Conservation (phyloP, 2,329 filamentous ascomycete genomes). For the Hymenoscyphus fraxineus region DNA sequence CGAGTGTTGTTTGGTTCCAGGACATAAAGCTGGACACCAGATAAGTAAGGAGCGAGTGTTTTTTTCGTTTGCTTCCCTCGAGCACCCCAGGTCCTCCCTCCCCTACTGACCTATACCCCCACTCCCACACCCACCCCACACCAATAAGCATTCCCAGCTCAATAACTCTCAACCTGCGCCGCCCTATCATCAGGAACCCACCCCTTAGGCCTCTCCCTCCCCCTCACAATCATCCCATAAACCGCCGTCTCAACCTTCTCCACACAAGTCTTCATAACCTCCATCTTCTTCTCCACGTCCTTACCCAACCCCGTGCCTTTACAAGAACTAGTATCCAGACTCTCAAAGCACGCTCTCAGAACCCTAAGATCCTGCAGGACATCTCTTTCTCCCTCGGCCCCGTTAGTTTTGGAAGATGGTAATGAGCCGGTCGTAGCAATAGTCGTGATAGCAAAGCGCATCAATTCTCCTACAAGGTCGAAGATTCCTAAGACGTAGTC, state of each 20-base stretch:
- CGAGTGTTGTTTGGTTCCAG: no score
- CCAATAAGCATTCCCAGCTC: slow-evolving; percentile 7
- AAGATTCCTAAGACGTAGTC: slow-evolving; percentile 92
- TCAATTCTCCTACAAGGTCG: slow-evolving; percentile 92
- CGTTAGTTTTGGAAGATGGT: slow-evolving; percentile 35
- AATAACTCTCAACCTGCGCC: slow-evolving; percentile 31
- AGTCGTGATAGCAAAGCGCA: slow-evolving; percentile 89
- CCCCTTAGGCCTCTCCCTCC: slow-evolving; percentile 82
- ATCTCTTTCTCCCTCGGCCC: slow-evolving; percentile 43
- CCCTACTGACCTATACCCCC: neutral
- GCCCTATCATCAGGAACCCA: slow-evolving; percentile 72
- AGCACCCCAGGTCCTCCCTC: no score
- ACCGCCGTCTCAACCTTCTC: slow-evolving; percentile 89
- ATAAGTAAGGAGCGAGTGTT: no score
- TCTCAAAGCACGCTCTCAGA: slow-evolving; percentile 72
- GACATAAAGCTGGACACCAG: no score
- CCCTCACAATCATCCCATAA: slow-evolving; percentile 83
- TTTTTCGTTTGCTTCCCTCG: no score
- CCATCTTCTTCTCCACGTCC: slow-evolving; percentile 74
- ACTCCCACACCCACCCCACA: neutral
- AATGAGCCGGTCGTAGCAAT: slow-evolving; percentile 63
- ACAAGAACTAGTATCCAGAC: slow-evolving; percentile 55
- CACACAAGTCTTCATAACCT: slow-evolving; percentile 82
- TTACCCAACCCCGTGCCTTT: slow-evolving; percentile 49
- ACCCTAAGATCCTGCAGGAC: slow-evolving; percentile 79